Percentiles rank a stretch among this genome's conserved stretches.
phyloP scores from a whole-genome alignment of 2,329 filamentous ascomycete species.

The Fusarium oligoseptatum region DNA sequence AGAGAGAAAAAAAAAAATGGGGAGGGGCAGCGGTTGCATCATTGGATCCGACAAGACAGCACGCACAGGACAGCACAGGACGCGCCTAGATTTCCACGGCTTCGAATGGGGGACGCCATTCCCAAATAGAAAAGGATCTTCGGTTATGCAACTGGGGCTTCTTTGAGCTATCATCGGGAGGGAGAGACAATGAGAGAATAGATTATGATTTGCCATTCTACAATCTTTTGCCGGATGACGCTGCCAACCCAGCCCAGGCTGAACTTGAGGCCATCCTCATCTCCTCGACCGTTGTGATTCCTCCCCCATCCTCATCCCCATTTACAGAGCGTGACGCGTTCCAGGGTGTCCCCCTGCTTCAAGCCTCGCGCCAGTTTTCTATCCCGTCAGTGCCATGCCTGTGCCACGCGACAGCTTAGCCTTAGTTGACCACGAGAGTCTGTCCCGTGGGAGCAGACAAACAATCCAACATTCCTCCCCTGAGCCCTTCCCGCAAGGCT shows the following conservation, averaged over 20 bases:
- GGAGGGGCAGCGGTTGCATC: constrained; percentile 42
- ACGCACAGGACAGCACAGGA: constrained; percentile 15
- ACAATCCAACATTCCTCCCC: neutral
- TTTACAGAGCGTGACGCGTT: constrained; percentile 2
- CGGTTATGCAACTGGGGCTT: neutral
- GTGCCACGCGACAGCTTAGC: constrained; percentile 40
- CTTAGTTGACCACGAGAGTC: neutral
- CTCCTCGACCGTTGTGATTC: neutral
- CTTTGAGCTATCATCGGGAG: constrained; percentile 9
- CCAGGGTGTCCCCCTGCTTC: constrained; percentile 16
- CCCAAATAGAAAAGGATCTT: constrained; percentile 35
- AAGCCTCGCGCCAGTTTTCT: constrained; percentile 9
- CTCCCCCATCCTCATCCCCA: neutral
- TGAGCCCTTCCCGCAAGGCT: neutral
- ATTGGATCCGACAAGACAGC: constrained; percentile 34
- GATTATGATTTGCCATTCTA: constrained; percentile 1
- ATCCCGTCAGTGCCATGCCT: constrained; percentile 42
- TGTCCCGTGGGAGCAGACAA: neutral
- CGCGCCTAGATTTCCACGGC: constrained; percentile 37
- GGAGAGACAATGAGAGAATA: constrained; percentile 1
- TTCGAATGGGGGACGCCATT: constrained; percentile 36
- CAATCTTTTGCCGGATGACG: neutral
- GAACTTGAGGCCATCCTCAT: constrained; percentile 8
- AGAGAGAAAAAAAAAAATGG: constrained; percentile 20
- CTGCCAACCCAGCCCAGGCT: neutral